A percentile compares a stretch with the other conserved stretches of the same genome.
Evolutionary conservation across 805 yeast genomes (phyloP).

Genomic region (Myxozyma vanderwaltii): DNA sequence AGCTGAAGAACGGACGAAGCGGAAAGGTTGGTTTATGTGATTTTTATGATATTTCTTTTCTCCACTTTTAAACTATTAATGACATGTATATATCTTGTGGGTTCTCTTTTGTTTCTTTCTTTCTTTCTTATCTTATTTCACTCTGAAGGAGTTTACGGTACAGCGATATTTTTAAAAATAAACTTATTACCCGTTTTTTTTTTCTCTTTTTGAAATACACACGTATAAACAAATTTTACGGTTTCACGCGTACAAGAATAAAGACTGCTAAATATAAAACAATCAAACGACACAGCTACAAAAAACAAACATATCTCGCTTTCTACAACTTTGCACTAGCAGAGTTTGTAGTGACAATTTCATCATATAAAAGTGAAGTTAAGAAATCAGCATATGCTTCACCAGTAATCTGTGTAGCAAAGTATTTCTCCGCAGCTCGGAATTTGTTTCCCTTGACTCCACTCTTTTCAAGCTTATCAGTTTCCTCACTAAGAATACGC

Average conservation of each 20-base stretch:
- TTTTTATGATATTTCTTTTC: no score
- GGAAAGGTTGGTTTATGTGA: neutral
- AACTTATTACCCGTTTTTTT: no score
- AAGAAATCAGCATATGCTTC: constrained; percentile 66
- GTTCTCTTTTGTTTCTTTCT: no score
- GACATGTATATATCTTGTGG: no score
- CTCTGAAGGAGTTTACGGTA: no score
- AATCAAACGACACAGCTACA: neutral
- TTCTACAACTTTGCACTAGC: constrained; percentile 23
- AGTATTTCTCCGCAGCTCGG: constrained; percentile 58
- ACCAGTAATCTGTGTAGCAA: constrained; percentile 65
- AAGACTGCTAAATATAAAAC: no score
- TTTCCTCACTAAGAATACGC: constrained; percentile 58
- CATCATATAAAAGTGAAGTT: constrained; percentile 48
- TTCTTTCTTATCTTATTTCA: no score
- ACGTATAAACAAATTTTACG: no score
- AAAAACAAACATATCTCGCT: neutral
- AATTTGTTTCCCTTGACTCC: constrained; percentile 52
- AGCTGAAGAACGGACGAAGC: constrained; percentile 4
- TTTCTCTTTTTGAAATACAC: no score
- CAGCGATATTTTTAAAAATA: no score
- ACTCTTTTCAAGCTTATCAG: constrained; percentile 52
- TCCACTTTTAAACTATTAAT: no score
- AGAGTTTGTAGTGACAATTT: constrained; percentile 18
- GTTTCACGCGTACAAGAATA: no score